phyloP scores from a whole-genome alignment of 2,329 filamentous ascomycete genomes.

The Alternaria incomplexa region DNA sequence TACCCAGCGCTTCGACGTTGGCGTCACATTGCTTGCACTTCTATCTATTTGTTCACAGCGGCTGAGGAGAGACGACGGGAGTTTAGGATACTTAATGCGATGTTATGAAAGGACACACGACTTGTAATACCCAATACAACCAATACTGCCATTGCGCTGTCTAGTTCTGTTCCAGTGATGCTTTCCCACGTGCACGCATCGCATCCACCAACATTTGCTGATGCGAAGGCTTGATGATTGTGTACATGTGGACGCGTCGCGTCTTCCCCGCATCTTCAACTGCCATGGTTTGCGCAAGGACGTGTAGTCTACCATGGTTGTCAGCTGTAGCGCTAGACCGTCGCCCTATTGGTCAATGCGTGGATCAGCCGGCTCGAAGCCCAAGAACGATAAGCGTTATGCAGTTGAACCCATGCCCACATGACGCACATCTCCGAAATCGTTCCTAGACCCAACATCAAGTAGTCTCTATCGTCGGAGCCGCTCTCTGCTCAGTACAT shows the following conservation, averaged over 20 bases:
- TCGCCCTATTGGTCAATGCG: slow-evolving; percentile 31
- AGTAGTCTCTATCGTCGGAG: background rate
- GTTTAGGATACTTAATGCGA: slow-evolving; percentile 41
- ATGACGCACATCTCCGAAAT: background rate
- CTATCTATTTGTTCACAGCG: slow-evolving; percentile 24
- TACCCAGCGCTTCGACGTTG: slow-evolving; percentile 37
- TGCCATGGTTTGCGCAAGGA: background rate
- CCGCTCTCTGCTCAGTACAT: background rate
- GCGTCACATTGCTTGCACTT: slow-evolving; percentile 27
- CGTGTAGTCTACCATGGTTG: background rate
- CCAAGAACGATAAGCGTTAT: background rate
- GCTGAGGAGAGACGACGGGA: slow-evolving; percentile 19
- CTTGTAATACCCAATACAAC: slow-evolving; percentile 42
- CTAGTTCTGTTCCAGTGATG: background rate
- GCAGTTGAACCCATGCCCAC: slow-evolving; percentile 20
- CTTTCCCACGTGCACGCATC: background rate
- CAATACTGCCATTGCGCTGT: slow-evolving; percentile 23
- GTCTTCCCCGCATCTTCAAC: background rate
- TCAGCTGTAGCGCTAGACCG: background rate
- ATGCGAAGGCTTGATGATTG: background rate
- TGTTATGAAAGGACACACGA: slow-evolving; percentile 41
- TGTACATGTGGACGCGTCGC: background rate
- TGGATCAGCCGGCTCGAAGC: slow-evolving; percentile 12
- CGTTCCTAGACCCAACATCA: slow-evolving; percentile 22
- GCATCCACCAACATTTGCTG: background rate